These are phyloP conservation scores for Phytophthora constricta DNA, from an alignment of 352 stramenopile genomes.

Conservation along the genomic window DNA sequence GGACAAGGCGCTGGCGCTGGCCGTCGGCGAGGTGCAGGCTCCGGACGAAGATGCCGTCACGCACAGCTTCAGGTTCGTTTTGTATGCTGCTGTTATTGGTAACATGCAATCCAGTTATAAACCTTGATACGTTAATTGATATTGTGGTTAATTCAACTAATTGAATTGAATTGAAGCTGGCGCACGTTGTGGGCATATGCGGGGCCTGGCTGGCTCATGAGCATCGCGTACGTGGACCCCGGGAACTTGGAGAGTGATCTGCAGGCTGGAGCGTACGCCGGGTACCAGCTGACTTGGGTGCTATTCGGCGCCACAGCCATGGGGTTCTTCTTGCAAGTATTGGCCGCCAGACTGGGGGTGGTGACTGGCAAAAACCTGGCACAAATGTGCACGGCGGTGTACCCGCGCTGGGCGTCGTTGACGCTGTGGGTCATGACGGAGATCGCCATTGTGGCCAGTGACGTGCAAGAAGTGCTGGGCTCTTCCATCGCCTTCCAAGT, in stretches of 20 bases:
- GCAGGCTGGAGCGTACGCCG: constrained; percentile 90
- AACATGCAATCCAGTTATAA: too few relatives aligned
- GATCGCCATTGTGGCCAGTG: constrained; percentile 92
- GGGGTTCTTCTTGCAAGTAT: constrained; percentile 93
- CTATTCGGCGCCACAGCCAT: constrained; percentile 91
- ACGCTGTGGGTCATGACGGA: constrained; percentile 94
- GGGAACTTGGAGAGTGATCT: constrained; percentile 97
- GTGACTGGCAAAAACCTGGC: constrained; percentile 93
- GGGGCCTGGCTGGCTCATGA: constrained; percentile 91
- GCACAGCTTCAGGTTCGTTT: constrained; percentile 35
- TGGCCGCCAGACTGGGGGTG: constrained; percentile 93
- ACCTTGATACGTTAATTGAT: too few relatives aligned
- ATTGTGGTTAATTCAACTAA: too few relatives aligned
- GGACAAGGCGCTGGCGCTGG: constrained; percentile 58
- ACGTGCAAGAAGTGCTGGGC: constrained; percentile 93
- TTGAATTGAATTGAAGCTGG: constrained; percentile 53
- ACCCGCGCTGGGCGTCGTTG: constrained; percentile 77
- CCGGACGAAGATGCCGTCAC: constrained; percentile 52
- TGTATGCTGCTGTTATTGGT: too few relatives aligned
- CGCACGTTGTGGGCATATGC: constrained; percentile 82
- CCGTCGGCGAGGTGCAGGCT: constrained; percentile 56
- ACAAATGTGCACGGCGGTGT: constrained; percentile 84
- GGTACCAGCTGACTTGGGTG: constrained; percentile 93
- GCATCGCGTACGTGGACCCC: constrained; percentile 95
- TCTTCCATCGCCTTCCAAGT: constrained; percentile 93